A percentile compares a stretch with the other conserved stretches of the same genome.
Conservation (phyloP, 495 filamentous ascomycete species). For the Ramalina peruviana region DNA sequence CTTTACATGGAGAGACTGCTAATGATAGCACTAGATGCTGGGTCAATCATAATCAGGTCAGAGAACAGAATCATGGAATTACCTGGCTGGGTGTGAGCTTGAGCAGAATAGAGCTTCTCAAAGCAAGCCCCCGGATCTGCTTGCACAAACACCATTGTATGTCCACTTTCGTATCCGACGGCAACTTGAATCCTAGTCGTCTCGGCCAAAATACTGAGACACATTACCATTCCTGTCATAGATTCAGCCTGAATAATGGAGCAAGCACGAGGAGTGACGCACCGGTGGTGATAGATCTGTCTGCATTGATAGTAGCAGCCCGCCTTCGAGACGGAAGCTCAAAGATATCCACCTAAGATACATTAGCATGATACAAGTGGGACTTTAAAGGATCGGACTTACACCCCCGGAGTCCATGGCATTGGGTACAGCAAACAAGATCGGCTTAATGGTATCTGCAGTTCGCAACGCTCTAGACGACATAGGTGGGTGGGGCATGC, state of each 20-base stretch:
- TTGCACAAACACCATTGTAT: constrained; percentile 43
- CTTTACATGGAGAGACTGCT: constrained; percentile 39
- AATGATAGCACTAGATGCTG: constrained; percentile 51
- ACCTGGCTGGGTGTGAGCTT: constrained; percentile 64
- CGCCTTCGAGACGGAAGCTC: constrained; percentile 62
- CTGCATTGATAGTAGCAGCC: constrained; percentile 48
- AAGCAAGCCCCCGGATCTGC: constrained; percentile 30
- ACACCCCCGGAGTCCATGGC: constrained; percentile 61
- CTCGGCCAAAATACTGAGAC: constrained; percentile 38
- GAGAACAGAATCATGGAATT: background rate
- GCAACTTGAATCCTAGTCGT: constrained; percentile 34
- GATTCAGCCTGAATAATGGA: background rate
- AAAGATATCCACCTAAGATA: constrained; percentile 62
- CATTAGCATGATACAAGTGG: background rate
- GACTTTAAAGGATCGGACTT: constrained; percentile 13
- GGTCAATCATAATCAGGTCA: background rate
- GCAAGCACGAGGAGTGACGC: background rate
- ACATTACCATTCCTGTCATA: constrained; percentile 72
- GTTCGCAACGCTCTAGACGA: constrained; percentile 2
- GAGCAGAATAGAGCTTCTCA: constrained; percentile 48
- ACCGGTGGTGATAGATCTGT: constrained; percentile 43
- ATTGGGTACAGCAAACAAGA: constrained; percentile 64
- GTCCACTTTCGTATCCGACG: constrained; percentile 81
- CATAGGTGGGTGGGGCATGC: constrained; percentile 6
- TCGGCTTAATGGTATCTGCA: constrained; percentile 9